Conservation (phyloP, 1,139 yeast genomes). For the Yamadazyma spencermartinsiae region DNA sequence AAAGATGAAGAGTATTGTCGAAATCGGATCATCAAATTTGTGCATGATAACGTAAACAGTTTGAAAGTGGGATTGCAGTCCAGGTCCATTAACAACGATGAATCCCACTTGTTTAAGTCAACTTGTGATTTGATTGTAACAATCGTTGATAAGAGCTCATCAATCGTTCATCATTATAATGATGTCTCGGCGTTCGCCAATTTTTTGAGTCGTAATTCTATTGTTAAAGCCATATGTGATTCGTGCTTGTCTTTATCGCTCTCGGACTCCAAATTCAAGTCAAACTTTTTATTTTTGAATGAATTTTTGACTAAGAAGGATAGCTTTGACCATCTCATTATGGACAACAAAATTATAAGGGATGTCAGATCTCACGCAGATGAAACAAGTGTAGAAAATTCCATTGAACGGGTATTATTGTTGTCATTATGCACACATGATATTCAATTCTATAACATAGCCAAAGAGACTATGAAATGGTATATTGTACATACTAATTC, state of each 20-base stretch:
- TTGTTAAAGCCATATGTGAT: constrained; percentile 39
- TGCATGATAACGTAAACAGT: constrained; percentile 31
- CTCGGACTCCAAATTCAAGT: constrained; percentile 39
- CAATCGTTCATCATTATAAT: constrained; percentile 21
- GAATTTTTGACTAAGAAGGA: constrained; percentile 25
- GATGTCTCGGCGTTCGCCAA: constrained; percentile 27
- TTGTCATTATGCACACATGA: constrained; percentile 58
- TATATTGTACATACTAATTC: constrained; percentile 38
- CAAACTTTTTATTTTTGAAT: constrained; percentile 39
- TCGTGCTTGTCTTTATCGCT: constrained; percentile 36
- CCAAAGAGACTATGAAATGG: constrained; percentile 49
- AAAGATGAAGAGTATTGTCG: constrained; percentile 15
- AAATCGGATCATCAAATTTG: constrained; percentile 21
- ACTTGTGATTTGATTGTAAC: constrained; percentile 37
- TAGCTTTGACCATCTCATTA: constrained; percentile 21
- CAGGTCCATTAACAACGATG: constrained; percentile 19
- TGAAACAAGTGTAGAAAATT: constrained; percentile 15
- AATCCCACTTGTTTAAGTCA: constrained; percentile 31
- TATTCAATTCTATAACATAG: constrained; percentile 53
- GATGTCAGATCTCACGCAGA: constrained; percentile 17
- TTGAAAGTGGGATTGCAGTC: constrained; percentile 35
- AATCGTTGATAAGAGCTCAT: constrained; percentile 24
- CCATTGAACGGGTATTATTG: constrained; percentile 46
- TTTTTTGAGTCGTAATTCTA: constrained; percentile 31
- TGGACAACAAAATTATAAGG: constrained; percentile 23